Percentiles rank a stretch among this genome's conserved stretches.
These are phyloP conservation scores for Dendryphion nanum DNA, from an alignment of 2,329 filamentous ascomycete species.

Conservation along the genomic window DNA sequence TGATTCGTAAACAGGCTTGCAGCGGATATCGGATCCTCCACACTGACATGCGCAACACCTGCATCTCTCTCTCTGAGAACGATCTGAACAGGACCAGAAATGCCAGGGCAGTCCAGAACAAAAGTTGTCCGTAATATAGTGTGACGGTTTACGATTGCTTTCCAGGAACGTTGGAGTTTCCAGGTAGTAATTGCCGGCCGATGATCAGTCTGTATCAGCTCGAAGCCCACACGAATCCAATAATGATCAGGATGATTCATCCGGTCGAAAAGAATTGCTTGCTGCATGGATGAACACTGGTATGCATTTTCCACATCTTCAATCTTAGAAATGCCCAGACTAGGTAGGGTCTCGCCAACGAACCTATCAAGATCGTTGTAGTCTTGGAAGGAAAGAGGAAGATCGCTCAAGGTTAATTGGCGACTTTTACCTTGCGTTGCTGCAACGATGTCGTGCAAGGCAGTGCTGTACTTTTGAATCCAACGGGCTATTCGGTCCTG, in stretches of 20 bases:
- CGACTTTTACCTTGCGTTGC: conserved; percentile 21
- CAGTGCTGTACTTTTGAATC: conserved; percentile 42
- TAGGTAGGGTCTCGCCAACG: conserved; percentile 33
- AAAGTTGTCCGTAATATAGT: conserved; percentile 15
- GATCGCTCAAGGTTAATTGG: conserved; percentile 44
- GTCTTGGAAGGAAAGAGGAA: conserved; percentile 41
- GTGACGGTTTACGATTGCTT: conserved; percentile 12
- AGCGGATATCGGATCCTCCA: conserved; percentile 3
- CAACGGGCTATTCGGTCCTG: too few relatives aligned
- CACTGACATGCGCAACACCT: too few relatives aligned
- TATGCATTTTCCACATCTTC: conserved; percentile 43
- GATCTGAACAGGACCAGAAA: conserved; percentile 7
- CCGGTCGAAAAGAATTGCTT: conserved; percentile 24
- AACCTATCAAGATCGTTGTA: conserved; percentile 22
- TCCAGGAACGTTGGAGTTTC: conserved; percentile 13
- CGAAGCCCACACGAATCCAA: background rate
- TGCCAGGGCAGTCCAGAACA: conserved; percentile 6
- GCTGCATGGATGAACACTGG: conserved; percentile 33
- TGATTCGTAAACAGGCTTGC: conserved; percentile 2
- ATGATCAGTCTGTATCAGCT: too few relatives aligned
- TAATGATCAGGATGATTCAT: background rate
- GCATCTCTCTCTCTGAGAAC: too few relatives aligned
- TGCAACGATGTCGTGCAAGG: conserved; percentile 19
- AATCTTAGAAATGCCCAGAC: conserved; percentile 33
- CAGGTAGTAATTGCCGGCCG: too few relatives aligned